Evolutionary conservation across 345 rosid species (phyloP).

Genomic region (Citrus reticulata): DNA sequence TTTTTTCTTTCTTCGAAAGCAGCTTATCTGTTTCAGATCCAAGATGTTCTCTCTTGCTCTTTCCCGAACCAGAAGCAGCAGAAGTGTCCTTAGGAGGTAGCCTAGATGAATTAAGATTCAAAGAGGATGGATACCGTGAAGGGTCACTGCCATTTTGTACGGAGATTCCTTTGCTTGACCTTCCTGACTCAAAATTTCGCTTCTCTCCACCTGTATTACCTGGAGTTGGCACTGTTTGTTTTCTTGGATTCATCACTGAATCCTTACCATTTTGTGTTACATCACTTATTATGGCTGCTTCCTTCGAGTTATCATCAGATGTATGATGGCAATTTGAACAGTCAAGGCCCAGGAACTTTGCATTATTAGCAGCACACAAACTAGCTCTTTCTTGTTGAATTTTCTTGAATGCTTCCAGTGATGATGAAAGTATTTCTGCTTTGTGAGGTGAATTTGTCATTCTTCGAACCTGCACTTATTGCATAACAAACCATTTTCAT

Average conservation of each 20-base stretch:
- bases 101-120: slow-evolving; percentile 26
- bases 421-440: slow-evolving; percentile 74
- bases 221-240: slow-evolving; percentile 27
- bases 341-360: slow-evolving; percentile 27
- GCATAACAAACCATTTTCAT: slow-evolving; percentile 18
- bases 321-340: slow-evolving; percentile 20
- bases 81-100: slow-evolving; percentile 32
- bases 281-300: slow-evolving; percentile 26
- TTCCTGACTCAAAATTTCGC: slow-evolving; percentile 31
- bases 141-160: slow-evolving; percentile 23
- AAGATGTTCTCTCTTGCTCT: slow-evolving; percentile 41
- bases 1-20: slow-evolving; percentile 42
- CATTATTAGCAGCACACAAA: slow-evolving; percentile 18
- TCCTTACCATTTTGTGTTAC: slow-evolving; percentile 20
- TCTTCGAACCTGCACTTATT: slow-evolving; percentile 60
- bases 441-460: slow-evolving; percentile 73
- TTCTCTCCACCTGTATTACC: slow-evolving; percentile 26
- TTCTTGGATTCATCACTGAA: slow-evolving; percentile 23
- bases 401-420: slow-evolving; percentile 68
- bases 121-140: slow-evolving; percentile 25
- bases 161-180: slow-evolving; percentile 31
- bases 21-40: slow-evolving; percentile 42
- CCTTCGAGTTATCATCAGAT: slow-evolving; percentile 20
- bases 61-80: slow-evolving; percentile 33
- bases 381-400: slow-evolving; percentile 64